These are phyloP conservation scores for Hondaea fermentalgiana DNA, from an alignment of 108 stramenopile genomes.

Conservation along the genomic window DNA sequence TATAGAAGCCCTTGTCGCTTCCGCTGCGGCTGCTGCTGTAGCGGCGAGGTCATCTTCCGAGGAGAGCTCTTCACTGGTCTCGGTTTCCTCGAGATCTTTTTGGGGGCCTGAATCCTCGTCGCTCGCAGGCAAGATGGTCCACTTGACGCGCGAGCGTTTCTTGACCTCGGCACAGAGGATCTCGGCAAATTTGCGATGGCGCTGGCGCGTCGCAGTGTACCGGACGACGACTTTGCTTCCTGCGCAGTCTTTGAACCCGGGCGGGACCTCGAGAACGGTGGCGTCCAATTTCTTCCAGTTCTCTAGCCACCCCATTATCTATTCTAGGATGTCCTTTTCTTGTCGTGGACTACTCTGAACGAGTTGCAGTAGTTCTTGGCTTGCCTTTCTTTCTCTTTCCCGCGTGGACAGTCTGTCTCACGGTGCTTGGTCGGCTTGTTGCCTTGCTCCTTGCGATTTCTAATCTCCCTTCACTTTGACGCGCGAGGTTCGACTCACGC, in stretches of 20 bases:
- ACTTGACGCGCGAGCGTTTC: not conserved
- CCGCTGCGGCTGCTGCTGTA: too few species aligned
- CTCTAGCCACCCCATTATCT: not conserved
- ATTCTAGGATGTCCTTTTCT: not conserved
- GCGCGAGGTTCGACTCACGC: too few species aligned
- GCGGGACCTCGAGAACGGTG: not conserved
- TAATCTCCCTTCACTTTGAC: too few species aligned
- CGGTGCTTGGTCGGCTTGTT: too few species aligned
- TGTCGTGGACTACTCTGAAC: not conserved
- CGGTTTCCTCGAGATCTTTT: not conserved
- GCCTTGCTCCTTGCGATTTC: too few species aligned
- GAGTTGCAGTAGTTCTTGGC: not conserved
- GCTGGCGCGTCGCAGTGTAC: too few species aligned
- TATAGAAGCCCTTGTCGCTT: too few species aligned
- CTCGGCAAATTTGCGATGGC: not conserved
- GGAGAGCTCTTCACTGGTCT: too few species aligned
- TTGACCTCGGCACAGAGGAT: not conserved
- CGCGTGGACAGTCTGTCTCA: too few species aligned
- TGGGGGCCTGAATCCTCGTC: not conserved
- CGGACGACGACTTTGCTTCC: not conserved
- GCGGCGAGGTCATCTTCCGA: not conserved
- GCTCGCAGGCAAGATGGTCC: not conserved
- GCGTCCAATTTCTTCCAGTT: not conserved
- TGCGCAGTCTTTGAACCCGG: not conserved
- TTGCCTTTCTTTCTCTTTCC: not conserved